phyloP scores from a whole-genome alignment of 2,329 filamentous ascomycete species.

The Dactylellina cionopaga region DNA sequence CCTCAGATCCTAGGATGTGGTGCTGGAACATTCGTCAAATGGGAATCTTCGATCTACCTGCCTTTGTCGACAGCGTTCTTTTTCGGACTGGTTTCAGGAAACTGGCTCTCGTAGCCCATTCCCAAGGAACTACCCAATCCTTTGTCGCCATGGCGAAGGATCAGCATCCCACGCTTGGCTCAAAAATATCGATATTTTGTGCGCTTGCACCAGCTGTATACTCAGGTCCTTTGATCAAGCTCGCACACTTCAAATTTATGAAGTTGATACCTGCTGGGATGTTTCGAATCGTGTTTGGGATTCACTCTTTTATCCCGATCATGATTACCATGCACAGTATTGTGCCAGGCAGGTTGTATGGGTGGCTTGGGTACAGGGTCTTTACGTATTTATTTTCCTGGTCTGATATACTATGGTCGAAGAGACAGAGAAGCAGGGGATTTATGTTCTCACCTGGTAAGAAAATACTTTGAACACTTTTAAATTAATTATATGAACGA shows the following conservation, averaged over 20 bases:
- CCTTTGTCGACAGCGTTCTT: conserved; percentile 80
- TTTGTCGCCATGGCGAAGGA: conserved; percentile 89
- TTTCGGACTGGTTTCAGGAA: conserved; percentile 84
- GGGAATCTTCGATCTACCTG: conserved; percentile 87
- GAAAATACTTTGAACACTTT: not conserved
- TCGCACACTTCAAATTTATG: conserved; percentile 94
- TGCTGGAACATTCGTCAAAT: conserved; percentile 95
- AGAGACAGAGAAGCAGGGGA: conserved; percentile 78
- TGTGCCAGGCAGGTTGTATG: conserved; percentile 75
- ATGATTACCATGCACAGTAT: conserved; percentile 85
- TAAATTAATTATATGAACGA: not conserved
- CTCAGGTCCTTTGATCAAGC: conserved; percentile 83
- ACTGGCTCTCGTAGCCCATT: conserved; percentile 84
- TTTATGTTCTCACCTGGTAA: conserved; percentile 82
- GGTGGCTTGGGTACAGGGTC: conserved; percentile 83
- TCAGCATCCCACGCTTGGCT: conserved; percentile 83
- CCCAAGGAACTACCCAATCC: conserved; percentile 88
- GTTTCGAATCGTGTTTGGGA: conserved; percentile 86
- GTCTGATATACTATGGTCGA: conserved; percentile 86
- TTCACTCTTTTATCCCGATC: conserved; percentile 90
- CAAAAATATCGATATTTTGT: conserved; percentile 87
- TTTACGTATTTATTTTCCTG: conserved; percentile 91
- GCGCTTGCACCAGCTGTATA: conserved; percentile 90
- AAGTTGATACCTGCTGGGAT: conserved; percentile 76
- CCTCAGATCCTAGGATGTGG: conserved; percentile 90